These are phyloP conservation scores for Haplosporangium gracile DNA, from an alignment of 192 early-diverging fungal genomes.

Conservation along the genomic window DNA sequence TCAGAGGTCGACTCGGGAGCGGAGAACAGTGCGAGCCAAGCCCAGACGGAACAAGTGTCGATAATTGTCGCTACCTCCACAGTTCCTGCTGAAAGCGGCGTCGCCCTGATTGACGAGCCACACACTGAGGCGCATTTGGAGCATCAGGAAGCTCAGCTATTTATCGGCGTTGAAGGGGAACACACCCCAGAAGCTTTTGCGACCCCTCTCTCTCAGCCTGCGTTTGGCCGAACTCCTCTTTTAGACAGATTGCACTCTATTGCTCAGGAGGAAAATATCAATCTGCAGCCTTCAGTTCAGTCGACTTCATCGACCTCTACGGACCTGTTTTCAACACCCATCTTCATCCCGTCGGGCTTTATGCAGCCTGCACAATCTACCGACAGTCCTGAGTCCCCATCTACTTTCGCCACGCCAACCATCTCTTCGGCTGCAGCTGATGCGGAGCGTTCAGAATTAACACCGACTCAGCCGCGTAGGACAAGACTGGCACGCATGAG, in stretches of 20 bases:
- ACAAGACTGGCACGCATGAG: constrained; percentile 19
- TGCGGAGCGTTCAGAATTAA: background rate
- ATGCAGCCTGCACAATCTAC: background rate
- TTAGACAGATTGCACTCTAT: constrained; percentile 15
- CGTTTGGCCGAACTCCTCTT: background rate
- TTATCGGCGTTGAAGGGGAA: background rate
- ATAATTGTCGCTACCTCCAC: background rate
- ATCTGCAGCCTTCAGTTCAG: background rate
- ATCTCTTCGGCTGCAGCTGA: background rate
- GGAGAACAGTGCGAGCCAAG: background rate
- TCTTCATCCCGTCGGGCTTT: background rate
- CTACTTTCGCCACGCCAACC: background rate
- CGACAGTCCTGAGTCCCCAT: background rate
- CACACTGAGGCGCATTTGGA: background rate
- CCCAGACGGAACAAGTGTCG: background rate
- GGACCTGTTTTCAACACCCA: background rate
- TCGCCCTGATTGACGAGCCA: background rate
- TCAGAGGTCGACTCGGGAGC: background rate
- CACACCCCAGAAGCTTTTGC: background rate
- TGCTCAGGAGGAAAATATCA: constrained; percentile 14
- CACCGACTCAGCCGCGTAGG: constrained; percentile 9
- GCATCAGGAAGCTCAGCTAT: background rate
- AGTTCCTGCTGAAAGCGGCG: background rate
- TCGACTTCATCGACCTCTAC: background rate
- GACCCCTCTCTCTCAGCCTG: background rate